Percentiles rank a stretch among this genome's conserved stretches.
phyloP scores from a whole-genome alignment of 306 rosid species.

The Vigna unguiculata region DNA sequence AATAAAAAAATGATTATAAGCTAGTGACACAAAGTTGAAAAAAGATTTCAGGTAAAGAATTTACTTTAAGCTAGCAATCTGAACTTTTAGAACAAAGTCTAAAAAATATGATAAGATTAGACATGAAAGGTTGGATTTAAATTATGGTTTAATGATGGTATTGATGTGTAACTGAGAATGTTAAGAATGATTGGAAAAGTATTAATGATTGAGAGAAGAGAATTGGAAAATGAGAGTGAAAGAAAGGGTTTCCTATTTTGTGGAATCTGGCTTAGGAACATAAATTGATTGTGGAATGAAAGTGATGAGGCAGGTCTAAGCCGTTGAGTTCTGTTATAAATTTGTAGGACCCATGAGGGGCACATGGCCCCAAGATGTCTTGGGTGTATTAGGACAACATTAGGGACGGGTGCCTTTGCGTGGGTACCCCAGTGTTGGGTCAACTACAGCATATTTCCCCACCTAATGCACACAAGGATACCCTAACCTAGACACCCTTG shows the following conservation, averaged over 20 bases:
- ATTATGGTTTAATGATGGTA: no score
- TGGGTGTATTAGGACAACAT: conserved; percentile 85
- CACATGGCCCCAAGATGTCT: conserved; percentile 78
- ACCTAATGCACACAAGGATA: conserved; percentile 69
- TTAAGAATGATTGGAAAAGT: no score
- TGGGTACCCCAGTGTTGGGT: conserved; percentile 93
- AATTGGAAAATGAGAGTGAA: background rate
- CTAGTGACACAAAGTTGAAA: no score
- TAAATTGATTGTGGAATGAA: conserved; percentile 33
- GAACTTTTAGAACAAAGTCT: no score
- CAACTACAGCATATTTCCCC: conserved; percentile 88
- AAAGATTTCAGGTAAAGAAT: no score
- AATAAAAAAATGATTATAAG: no score
- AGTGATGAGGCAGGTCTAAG: conserved; percentile 35
- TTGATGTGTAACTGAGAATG: no score
- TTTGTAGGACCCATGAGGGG: conserved; percentile 71
- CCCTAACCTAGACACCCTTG: conserved; percentile 85
- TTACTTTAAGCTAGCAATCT: no score
- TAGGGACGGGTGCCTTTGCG: conserved; percentile 62
- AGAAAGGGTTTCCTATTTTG: conserved; percentile 34
- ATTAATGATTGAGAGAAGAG: no score
- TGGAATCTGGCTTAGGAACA: conserved; percentile 44
- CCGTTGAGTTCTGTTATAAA: conserved; percentile 59
- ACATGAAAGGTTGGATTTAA: no score
- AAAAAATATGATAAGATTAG: no score